Percentiles rank a stretch among this genome's conserved stretches.
These are phyloP conservation scores for Histomonas meleagridis DNA, from an alignment of 208 protist genomes.

Conservation along the genomic window DNA sequence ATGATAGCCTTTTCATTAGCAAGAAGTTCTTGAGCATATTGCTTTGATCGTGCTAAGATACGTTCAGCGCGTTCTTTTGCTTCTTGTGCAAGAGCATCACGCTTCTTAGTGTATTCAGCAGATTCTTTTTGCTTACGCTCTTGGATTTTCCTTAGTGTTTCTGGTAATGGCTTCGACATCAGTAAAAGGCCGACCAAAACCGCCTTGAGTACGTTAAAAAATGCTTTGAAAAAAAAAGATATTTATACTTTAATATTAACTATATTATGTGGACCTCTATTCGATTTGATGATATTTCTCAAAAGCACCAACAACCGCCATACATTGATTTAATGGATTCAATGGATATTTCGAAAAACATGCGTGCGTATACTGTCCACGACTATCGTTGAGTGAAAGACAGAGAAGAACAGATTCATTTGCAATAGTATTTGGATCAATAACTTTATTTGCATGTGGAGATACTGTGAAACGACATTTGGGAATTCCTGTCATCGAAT, in stretches of 20 bases:
- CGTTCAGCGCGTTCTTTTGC: not conserved
- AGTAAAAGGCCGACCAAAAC: no score
- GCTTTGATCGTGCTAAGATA: constrained; percentile 66
- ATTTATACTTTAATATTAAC: no score
- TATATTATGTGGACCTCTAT: no score
- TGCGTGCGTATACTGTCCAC: not conserved
- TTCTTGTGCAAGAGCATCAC: not conserved
- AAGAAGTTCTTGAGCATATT: constrained; percentile 85
- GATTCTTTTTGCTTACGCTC: not conserved
- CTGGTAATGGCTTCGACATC: constrained; percentile 13
- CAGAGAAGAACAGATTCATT: not conserved
- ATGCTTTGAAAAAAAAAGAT: no score
- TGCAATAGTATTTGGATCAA: not conserved
- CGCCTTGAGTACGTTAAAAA: no score
- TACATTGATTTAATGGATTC: not conserved
- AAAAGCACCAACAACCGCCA: not conserved
- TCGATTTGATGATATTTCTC: not conserved
- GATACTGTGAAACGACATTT: not conserved
- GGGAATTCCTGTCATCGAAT: not conserved
- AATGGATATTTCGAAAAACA: constrained; percentile 23
- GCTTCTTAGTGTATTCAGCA: not conserved
- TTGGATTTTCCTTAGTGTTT: not conserved
- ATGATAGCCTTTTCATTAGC: constrained; percentile 68
- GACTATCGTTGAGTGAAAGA: not conserved
- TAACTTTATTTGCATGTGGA: not conserved